Conservation (phyloP, 2,329 filamentous ascomycete species). For the Hymenoscyphus fructigenus region DNA sequence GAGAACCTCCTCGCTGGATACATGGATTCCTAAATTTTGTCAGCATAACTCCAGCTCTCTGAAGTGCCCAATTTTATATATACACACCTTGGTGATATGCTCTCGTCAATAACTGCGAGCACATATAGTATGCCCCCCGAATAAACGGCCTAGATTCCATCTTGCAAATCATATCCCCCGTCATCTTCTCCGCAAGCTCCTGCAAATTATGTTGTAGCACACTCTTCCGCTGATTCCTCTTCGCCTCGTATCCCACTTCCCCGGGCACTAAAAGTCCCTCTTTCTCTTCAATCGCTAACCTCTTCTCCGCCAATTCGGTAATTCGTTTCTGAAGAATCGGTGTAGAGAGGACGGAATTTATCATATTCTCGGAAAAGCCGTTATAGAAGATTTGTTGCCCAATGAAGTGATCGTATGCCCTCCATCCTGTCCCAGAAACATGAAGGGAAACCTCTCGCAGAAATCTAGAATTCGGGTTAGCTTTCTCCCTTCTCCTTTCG, state of each 20-base stretch:
- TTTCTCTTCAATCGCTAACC: slow-evolving; percentile 72
- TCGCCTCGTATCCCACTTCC: slow-evolving; percentile 53
- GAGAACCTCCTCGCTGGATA: slow-evolving; percentile 90
- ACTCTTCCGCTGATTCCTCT: slow-evolving; percentile 54
- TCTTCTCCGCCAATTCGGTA: slow-evolving; percentile 69
- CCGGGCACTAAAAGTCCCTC: slow-evolving; percentile 65
- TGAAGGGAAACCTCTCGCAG: slow-evolving; percentile 91
- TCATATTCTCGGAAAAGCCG: slow-evolving; percentile 91
- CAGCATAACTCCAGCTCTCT: neutral
- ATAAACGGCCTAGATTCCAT: slow-evolving; percentile 96
- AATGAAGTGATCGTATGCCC: slow-evolving; percentile 85
- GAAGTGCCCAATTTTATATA: neutral
- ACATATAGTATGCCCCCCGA: slow-evolving; percentile 83
- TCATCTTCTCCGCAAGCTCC: slow-evolving; percentile 82
- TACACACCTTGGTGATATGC: slow-evolving; percentile 84
- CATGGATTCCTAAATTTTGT: slow-evolving; percentile 66
- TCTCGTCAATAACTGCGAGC: slow-evolving; percentile 82
- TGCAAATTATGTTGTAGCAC: slow-evolving; percentile 72
- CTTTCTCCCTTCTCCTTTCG: neutral
- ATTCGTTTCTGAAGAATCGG: slow-evolving; percentile 75
- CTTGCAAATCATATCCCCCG: slow-evolving; percentile 97
- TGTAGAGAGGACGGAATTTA: slow-evolving; percentile 70
- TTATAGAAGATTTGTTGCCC: slow-evolving; percentile 92
- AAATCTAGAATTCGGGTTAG: slow-evolving; percentile 55
- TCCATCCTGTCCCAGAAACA: slow-evolving; percentile 91